Evolutionary conservation across 2,329 filamentous ascomycete genomes (phyloP), one percentile per base, ranked within the genome.

Genomic region (Plenodomus biglobosus): DNA sequence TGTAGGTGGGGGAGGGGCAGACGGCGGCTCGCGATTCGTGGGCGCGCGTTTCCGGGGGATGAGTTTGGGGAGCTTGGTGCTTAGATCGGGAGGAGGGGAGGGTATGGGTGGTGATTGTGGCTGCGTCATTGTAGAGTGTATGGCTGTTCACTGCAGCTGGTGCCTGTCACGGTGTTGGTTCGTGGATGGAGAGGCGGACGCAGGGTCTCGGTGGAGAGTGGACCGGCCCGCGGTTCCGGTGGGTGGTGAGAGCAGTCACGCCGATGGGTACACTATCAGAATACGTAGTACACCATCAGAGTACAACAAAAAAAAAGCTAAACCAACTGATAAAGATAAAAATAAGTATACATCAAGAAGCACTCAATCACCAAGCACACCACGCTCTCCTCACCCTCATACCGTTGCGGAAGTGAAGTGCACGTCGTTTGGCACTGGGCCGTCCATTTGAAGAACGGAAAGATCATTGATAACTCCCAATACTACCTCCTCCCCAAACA

Each of bases 1-100:
- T 21, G 92, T 95, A 58, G 82, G 78, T 50, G 92, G 92, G 38
- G 87, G 78, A 53, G 90, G 86, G 58, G 65, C 64, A 52, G 62
- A 58, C 2, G 59, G 56, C 22, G 61, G 39, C 53, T 58, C 53
- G 61, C 56, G 52, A 21, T 50, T 42, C 22, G 45, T 40, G 20
- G 63, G 51, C 40, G 53, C 47, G 48, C 65, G 65, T 56, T 61
- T 66, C 45, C 70, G 68, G 32, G 69, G 69, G 11, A 65, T 42
- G n/a, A 73, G 70, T 37, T 62, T 71, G 16, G 70, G 70, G 13
- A 73, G 55, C 44, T 62, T 59, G 19, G 53, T 50, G 48, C 59
- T 64, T 34, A 67, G 55, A 38, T 64, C 59, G 32, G 65, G 55
- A 3, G 58, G 53, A 24, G 56, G 54, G 0, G 56, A 48, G 3